phyloP scores from a whole-genome alignment of 495 filamentous ascomycete genomes.

The Massariosphaeria phaeospora region DNA sequence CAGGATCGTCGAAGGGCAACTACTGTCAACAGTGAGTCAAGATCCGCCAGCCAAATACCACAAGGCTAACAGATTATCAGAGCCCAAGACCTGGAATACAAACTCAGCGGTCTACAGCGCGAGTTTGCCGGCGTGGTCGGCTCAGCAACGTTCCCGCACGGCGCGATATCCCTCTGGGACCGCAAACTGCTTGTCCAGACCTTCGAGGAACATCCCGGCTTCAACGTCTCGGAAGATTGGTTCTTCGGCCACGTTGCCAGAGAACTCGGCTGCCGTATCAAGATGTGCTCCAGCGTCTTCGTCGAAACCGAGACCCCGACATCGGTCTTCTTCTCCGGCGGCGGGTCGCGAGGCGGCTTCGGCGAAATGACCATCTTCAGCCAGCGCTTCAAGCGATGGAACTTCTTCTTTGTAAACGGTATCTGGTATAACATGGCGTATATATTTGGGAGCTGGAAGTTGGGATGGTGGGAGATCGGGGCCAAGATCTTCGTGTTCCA shows the following conservation, averaged over 20 bases:
- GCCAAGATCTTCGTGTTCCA: constrained; percentile 42
- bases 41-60: background rate
- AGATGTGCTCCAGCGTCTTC: constrained; percentile 49
- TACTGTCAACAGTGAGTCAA: constrained; percentile 40
- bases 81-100: constrained; percentile 50
- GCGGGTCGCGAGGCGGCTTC: constrained; percentile 45
- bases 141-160: constrained; percentile 45
- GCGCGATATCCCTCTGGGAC: constrained; percentile 47
- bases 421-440: constrained; percentile 48
- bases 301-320: constrained; percentile 48
- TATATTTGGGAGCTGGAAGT: constrained; percentile 46
- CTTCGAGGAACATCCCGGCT: constrained; percentile 46
- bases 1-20: constrained; percentile 36
- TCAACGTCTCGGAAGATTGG: constrained; percentile 47
- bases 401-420: constrained; percentile 50
- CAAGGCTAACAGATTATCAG: background rate
- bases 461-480: constrained; percentile 49
- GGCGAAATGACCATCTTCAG: constrained; percentile 51
- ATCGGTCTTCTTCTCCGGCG: constrained; percentile 41
- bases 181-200: constrained; percentile 42
- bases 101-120: constrained; percentile 43
- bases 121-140: constrained; percentile 43
- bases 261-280: constrained; percentile 45
- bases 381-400: constrained; percentile 50
- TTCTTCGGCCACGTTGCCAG: constrained; percentile 47